A percentile compares a stretch with the other conserved stretches of the same genome.
These are phyloP conservation scores for Monilinia fructigena DNA, from an alignment of 2,329 filamentous ascomycete genomes.

Conservation along the genomic window DNA sequence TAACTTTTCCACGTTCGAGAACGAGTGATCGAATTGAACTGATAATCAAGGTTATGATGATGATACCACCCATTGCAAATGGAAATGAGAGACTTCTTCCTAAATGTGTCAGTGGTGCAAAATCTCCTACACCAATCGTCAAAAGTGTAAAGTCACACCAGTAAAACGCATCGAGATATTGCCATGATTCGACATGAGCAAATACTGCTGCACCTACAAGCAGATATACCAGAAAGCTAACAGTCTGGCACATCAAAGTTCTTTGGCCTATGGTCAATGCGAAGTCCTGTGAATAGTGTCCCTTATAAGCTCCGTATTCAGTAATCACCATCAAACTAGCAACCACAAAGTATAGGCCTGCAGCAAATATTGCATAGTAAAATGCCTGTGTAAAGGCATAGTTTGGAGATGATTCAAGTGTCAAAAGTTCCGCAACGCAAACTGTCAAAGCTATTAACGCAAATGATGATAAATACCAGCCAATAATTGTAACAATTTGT, in stretches of 20 bases:
- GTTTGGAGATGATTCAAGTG: slow-evolving; percentile 47
- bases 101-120: slow-evolving; percentile 49
- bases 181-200: slow-evolving; percentile 68
- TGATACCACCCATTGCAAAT: slow-evolving; percentile 78
- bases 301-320: slow-evolving; percentile 68
- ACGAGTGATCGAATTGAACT: slow-evolving; percentile 70
- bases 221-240: slow-evolving; percentile 79
- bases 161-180: slow-evolving; percentile 74
- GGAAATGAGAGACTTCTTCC: slow-evolving; percentile 75
- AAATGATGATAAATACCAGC: slow-evolving; percentile 68
- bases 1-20: slow-evolving; percentile 55
- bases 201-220: slow-evolving; percentile 76
- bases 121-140: slow-evolving; percentile 63
- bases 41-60: slow-evolving; percentile 81
- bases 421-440: slow-evolving; percentile 61
- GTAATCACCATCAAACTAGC: slow-evolving; percentile 76
- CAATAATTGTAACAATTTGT: slow-evolving; percentile 76
- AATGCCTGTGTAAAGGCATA: slow-evolving; percentile 77
- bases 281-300: slow-evolving; percentile 77
- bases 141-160: slow-evolving; percentile 74
- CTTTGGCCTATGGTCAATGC: slow-evolving; percentile 75
- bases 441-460: slow-evolving; percentile 65
- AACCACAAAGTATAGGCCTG: slow-evolving; percentile 72
- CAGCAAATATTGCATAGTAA: slow-evolving; percentile 81
- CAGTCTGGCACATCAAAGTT: slow-evolving; percentile 87